These are phyloP conservation scores for Myxozyma nipponensis DNA, from an alignment of 805 yeast genomes.

Conservation along the genomic window DNA sequence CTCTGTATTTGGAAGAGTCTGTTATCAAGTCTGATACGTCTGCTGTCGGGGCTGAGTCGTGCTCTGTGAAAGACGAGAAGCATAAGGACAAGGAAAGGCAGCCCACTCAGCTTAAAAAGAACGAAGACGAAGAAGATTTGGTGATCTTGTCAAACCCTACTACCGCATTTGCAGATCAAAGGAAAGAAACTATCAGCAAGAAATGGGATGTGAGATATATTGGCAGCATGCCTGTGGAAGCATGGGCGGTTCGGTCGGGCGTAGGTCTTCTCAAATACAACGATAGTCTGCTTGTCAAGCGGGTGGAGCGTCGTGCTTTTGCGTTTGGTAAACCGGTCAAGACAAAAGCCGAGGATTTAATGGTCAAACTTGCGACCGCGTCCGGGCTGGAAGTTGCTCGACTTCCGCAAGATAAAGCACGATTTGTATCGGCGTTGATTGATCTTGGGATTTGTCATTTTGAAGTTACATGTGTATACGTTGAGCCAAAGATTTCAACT, in stretches of 20 bases:
- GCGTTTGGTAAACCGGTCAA: conserved; percentile 2
- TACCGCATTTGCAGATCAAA: background rate
- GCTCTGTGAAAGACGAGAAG: too few species aligned
- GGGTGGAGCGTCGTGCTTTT: conserved; percentile 21
- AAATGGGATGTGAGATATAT: conserved; percentile 30
- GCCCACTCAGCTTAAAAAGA: too few species aligned
- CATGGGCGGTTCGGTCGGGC: conserved; percentile 40
- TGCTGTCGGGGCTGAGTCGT: too few species aligned
- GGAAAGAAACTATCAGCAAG: background rate
- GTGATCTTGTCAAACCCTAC: too few species aligned
- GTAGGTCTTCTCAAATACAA: conserved; percentile 33
- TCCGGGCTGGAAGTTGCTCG: conserved; percentile 65
- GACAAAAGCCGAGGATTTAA: conserved; percentile 19
- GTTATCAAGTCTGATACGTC: too few species aligned
- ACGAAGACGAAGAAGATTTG: too few species aligned
- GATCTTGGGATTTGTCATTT: conserved; percentile 53
- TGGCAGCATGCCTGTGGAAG: conserved; percentile 40
- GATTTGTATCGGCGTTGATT: conserved; percentile 60
- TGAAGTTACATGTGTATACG: conserved; percentile 54
- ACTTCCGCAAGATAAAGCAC: conserved; percentile 64
- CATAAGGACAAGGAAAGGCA: too few species aligned
- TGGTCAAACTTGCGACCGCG: conserved; percentile 36
- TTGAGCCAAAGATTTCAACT: conserved; percentile 55
- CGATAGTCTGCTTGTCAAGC: conserved; percentile 33
- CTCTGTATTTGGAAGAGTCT: too few species aligned